Conservation (phyloP, 768 basidiomycete genomes). For the Psilocybe azurescens region DNA sequence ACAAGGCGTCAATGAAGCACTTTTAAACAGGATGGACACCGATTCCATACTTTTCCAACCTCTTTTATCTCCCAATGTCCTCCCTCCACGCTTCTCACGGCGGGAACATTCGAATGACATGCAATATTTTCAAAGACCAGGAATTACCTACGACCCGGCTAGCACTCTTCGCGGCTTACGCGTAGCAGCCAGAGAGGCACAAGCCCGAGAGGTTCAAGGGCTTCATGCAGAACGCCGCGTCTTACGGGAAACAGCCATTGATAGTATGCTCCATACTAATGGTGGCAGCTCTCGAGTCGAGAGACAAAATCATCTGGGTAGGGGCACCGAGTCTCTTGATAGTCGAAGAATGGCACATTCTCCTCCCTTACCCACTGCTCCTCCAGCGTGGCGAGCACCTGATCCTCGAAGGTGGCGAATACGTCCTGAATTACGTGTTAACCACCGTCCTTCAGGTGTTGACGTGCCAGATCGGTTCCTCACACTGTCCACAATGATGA, state of each 20-base stretch:
- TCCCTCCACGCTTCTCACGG: conserved; percentile 22
- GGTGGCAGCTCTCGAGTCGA: conserved; percentile 7
- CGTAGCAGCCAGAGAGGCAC: conserved; percentile 29
- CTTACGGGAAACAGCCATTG: neutral
- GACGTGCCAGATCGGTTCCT: neutral
- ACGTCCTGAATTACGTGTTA: conserved; percentile 12
- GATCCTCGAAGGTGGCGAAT: conserved; percentile 30
- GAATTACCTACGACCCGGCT: conserved; percentile 15
- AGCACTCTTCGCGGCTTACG: conserved; percentile 29
- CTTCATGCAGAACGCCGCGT: conserved; percentile 18
- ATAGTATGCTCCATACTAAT: neutral
- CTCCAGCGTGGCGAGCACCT: conserved; percentile 14
- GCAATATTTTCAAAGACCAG: conserved; percentile 7
- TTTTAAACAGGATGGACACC: neutral
- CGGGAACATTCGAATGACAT: conserved; percentile 9
- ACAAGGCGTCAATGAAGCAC: neutral
- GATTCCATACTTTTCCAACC: conserved; percentile 5
- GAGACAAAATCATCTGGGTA: conserved; percentile 1
- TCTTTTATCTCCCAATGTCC: conserved; percentile 1
- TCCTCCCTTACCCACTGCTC: neutral
- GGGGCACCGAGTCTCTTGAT: conserved; percentile 1
- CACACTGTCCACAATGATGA: neutral
- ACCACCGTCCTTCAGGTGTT: neutral
- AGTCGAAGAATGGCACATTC: neutral
- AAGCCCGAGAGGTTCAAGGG: neutral